Percentiles rank a stretch among this genome's conserved stretches.
Conservation (phyloP, 208 protist species). For the Acanthamoeba triangularis region DNA sequence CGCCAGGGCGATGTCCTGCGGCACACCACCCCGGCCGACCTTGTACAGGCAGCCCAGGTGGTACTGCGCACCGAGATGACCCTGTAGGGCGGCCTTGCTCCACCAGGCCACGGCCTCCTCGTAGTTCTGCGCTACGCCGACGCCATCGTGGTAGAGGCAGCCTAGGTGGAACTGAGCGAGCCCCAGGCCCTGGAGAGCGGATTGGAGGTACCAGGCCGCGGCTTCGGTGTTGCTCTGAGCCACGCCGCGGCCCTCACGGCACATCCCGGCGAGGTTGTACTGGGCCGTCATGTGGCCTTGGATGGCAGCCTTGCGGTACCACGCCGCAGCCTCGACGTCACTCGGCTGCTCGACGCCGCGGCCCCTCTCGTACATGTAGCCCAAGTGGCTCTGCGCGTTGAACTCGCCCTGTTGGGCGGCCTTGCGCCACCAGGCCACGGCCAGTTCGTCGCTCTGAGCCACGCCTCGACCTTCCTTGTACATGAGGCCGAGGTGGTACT, state of each 20-base stretch:
- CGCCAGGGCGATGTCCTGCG: no score
- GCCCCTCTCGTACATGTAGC: background rate
- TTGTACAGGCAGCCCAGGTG: no score
- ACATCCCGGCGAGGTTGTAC: background rate
- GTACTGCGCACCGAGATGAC: no score
- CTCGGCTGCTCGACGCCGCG: background rate
- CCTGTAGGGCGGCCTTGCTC: no score
- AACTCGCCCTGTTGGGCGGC: background rate
- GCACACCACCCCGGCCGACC: no score
- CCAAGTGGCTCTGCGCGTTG: background rate
- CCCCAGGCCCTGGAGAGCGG: background rate
- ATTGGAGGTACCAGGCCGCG: background rate
- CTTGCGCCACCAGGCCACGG: background rate
- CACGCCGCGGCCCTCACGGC: background rate
- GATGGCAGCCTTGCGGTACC: background rate
- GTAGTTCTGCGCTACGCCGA: no score
- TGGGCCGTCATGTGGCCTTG: background rate
- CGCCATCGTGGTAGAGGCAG: background rate
- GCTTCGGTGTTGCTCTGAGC: background rate
- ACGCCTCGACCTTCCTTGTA: background rate
- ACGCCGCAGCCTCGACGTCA: background rate
- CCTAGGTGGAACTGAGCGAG: background rate
- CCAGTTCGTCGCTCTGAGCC: background rate
- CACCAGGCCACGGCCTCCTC: no score
- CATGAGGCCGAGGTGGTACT: background rate